These are phyloP conservation scores for Aspergillus awamori DNA, from an alignment of 2,329 filamentous ascomycete species.

Conservation along the genomic window DNA sequence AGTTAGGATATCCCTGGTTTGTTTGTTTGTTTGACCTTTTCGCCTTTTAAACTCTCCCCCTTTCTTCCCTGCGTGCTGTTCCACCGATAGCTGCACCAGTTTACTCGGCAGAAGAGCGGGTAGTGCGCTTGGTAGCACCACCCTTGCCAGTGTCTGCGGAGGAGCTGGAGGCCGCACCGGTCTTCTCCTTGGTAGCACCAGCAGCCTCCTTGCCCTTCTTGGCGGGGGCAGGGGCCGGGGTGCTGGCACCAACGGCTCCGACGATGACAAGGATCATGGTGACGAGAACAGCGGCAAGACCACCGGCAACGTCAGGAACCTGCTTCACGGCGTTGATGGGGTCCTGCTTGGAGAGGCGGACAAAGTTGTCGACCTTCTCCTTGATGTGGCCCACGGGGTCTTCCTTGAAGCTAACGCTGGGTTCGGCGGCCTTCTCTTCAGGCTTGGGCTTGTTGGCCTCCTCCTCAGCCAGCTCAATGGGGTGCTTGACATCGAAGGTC, in stretches of 20 bases:
- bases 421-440: constrained; percentile 67
- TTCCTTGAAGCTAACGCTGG: constrained; percentile 82
- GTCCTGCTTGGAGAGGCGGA: constrained; percentile 79
- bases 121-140: constrained; percentile 64
- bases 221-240: constrained; percentile 64
- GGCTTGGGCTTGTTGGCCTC: constrained; percentile 79
- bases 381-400: constrained; percentile 85
- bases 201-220: constrained; percentile 78
- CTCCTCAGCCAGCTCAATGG: constrained; percentile 78
- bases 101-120: constrained; percentile 48
- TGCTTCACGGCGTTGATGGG: constrained; percentile 83
- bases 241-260: constrained; percentile 65
- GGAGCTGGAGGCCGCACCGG: constrained; percentile 63
- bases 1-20: constrained; percentile 1
- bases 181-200: constrained; percentile 62
- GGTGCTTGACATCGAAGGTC: constrained; percentile 86
- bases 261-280: constrained; percentile 72
- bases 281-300: constrained; percentile 70
- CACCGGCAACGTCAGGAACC: constrained; percentile 87
- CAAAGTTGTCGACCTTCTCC: constrained; percentile 92
- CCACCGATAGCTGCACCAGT: constrained; percentile 9
- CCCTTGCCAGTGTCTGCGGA: constrained; percentile 75
- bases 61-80: neutral
- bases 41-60: neutral
- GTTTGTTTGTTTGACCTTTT: neutral